A percentile compares a stretch with the other conserved stretches of the same genome.
Conservation (phyloP, 1,139 yeast species). For the Hemisphaericaspora subhashii region DNA sequence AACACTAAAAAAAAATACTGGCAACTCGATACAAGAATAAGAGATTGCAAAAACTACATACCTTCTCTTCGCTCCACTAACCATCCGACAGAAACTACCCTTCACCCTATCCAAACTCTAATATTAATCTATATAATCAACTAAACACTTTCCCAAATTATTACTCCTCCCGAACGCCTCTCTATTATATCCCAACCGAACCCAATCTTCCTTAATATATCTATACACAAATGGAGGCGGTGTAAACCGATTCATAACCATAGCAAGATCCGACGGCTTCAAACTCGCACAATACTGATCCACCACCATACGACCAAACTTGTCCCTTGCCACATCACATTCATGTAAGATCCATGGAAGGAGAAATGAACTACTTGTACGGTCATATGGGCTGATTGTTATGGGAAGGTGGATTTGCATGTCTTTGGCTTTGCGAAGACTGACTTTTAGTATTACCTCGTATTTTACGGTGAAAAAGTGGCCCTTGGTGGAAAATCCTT, state of each 20-base stretch:
- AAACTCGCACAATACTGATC: neutral
- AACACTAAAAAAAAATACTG: too few species aligned
- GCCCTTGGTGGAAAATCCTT: slow-evolving; percentile 52
- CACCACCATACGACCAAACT: slow-evolving; percentile 36
- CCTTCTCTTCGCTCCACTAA: neutral
- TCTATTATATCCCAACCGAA: slow-evolving; percentile 36
- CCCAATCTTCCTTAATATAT: slow-evolving; percentile 36
- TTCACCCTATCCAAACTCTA: neutral
- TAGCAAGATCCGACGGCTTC: slow-evolving; percentile 26
- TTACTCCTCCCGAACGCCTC: slow-evolving; percentile 30
- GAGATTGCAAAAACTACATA: neutral
- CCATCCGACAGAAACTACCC: too few species aligned
- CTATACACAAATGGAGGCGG: slow-evolving; percentile 33
- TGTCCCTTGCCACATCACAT: slow-evolving; percentile 42
- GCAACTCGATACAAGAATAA: too few species aligned
- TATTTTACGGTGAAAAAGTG: slow-evolving; percentile 53
- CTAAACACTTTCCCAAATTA: slow-evolving; percentile 18
- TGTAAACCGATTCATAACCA: slow-evolving; percentile 21
- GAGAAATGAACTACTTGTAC: slow-evolving; percentile 41
- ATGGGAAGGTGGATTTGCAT: slow-evolving; percentile 52
- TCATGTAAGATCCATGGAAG: slow-evolving; percentile 55
- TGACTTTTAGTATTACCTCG: slow-evolving; percentile 49
- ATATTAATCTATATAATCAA: slow-evolving; percentile 32
- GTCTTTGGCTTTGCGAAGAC: slow-evolving; percentile 50
- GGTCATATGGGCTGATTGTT: slow-evolving; percentile 55